Evolutionary conservation across 2,329 filamentous ascomycete genomes (phyloP).

Genomic region (Furcasterigmium sp.): DNA sequence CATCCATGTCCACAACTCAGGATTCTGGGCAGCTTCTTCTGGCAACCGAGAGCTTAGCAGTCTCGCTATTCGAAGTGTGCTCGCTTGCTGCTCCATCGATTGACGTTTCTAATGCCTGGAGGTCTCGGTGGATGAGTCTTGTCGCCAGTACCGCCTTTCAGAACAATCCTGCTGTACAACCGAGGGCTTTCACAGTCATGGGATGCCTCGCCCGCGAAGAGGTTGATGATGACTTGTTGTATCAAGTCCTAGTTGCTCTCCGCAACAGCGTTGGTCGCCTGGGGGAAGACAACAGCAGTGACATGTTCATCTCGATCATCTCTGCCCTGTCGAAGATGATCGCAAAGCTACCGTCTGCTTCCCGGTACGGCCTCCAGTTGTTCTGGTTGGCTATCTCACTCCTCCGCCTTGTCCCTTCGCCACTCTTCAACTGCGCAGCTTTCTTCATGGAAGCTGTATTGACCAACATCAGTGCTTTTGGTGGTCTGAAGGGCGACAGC

Average conservation of each 20-base stretch:
- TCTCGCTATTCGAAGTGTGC: conserved; percentile 59
- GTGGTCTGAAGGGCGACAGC: conserved; percentile 49
- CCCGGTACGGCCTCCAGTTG: conserved; percentile 62
- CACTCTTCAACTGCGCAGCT: conserved; percentile 61
- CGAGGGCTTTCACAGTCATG: conserved; percentile 66
- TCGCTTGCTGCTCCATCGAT: conserved; percentile 57
- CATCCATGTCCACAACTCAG: conserved; percentile 48
- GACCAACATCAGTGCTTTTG: conserved; percentile 56
- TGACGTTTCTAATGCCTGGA: conserved; percentile 63
- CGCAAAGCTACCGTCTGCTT: conserved; percentile 60
- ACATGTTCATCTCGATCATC: conserved; percentile 65
- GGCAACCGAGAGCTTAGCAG: conserved; percentile 57
- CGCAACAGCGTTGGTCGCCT: conserved; percentile 61
- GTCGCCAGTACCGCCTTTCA: conserved; percentile 69
- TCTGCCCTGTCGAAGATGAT: conserved; percentile 67
- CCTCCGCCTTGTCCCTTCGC: conserved; percentile 56
- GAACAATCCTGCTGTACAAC: conserved; percentile 67
- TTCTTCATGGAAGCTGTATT: conserved; percentile 61
- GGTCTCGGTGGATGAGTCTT: conserved; percentile 68
- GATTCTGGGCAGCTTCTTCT: conserved; percentile 46
- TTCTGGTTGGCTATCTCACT: conserved; percentile 68
- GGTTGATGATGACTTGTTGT: conserved; percentile 66
- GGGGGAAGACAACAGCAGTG: conserved; percentile 57
- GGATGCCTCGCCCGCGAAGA: conserved; percentile 66
- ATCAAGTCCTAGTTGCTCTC: conserved; percentile 64